Evolutionary conservation across 2,329 filamentous ascomycete genomes (phyloP).

Genomic region (Aspergillus latus): DNA sequence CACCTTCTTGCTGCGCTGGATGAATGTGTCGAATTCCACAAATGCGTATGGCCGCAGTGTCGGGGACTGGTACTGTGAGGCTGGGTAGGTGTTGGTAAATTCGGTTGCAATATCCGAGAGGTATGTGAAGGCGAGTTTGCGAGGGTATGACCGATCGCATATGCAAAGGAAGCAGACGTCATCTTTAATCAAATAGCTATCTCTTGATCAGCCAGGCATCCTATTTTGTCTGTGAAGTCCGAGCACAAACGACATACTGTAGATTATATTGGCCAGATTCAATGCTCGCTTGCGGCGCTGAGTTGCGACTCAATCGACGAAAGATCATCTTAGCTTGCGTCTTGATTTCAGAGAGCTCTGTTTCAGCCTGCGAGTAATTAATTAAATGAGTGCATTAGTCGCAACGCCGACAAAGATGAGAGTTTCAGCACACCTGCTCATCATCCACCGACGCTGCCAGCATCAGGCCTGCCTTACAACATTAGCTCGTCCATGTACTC

Average conservation of each 20-base stretch:
- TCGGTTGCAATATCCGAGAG: conserved; percentile 87
- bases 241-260: conserved; percentile 61
- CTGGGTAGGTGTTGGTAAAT: conserved; percentile 82
- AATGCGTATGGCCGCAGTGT: conserved; percentile 88
- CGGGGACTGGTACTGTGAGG: conserved; percentile 70
- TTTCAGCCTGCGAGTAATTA: conserved; percentile 56
- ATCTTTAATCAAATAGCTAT: conserved; percentile 78
- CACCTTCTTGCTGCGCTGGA: conserved; percentile 85
- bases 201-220: not conserved
- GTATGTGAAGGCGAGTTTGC: conserved; percentile 98
- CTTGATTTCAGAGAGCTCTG: conserved; percentile 82
- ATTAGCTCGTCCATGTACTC: conserved; percentile 24
- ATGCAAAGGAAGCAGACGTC: conserved; percentile 91
- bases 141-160: conserved; percentile 89
- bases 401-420: not conserved
- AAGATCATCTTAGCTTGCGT: conserved; percentile 86
- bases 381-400: conserved; percentile 9
- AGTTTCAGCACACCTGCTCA: conserved; percentile 59
- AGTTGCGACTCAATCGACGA: conserved; percentile 81
- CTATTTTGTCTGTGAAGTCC: not conserved
- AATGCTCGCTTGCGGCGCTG: conserved; percentile 87
- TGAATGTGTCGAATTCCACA: conserved; percentile 97
- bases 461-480: conserved; percentile 69
- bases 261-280: conserved; percentile 80
- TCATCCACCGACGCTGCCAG: conserved; percentile 94